Evolutionary conservation across 768 basidiomycete genomes (phyloP).

Genomic region (Podaxis sp.): DNA sequence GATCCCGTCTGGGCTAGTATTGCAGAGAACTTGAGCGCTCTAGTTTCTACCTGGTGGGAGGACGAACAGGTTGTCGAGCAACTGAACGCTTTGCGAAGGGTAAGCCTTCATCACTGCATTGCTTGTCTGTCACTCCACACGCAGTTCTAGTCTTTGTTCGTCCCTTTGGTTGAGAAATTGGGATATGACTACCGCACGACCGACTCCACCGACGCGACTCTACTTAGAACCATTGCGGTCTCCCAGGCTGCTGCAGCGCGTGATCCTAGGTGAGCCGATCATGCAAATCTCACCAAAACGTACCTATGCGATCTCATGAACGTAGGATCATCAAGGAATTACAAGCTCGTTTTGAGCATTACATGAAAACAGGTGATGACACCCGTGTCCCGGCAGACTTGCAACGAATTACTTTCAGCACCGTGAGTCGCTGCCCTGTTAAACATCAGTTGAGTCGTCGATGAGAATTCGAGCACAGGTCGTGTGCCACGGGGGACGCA

Average conservation of each 20-base stretch:
- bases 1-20: slow-evolving; percentile 84
- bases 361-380: slow-evolving; percentile 70
- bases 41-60: slow-evolving; percentile 84
- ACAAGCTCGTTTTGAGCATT: slow-evolving; percentile 64
- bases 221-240: slow-evolving; percentile 76
- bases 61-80: slow-evolving; percentile 49
- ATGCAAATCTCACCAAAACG: neutral
- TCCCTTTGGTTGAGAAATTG: slow-evolving; percentile 73
- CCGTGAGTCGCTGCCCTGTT: slow-evolving; percentile 33
- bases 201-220: slow-evolving; percentile 67
- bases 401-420: slow-evolving; percentile 49
- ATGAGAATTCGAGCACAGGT: slow-evolving; percentile 39
- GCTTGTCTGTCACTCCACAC: slow-evolving; percentile 5
- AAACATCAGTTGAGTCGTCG: neutral
- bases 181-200: slow-evolving; percentile 70
- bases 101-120: slow-evolving; percentile 22
- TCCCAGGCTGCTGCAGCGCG: slow-evolving; percentile 37
- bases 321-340: slow-evolving; percentile 75
- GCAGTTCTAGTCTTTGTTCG: slow-evolving; percentile 53
- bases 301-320: neutral
- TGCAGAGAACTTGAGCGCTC: slow-evolving; percentile 45
- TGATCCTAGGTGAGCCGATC: slow-evolving; percentile 25
- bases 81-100: slow-evolving; percentile 60
- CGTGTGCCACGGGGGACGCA: slow-evolving; percentile 68
- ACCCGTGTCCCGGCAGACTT: slow-evolving; percentile 81